These are phyloP conservation scores for Crucibulum parvulum DNA, from an alignment of 1,284 basidiomycete genomes.

Conservation along the genomic window DNA sequence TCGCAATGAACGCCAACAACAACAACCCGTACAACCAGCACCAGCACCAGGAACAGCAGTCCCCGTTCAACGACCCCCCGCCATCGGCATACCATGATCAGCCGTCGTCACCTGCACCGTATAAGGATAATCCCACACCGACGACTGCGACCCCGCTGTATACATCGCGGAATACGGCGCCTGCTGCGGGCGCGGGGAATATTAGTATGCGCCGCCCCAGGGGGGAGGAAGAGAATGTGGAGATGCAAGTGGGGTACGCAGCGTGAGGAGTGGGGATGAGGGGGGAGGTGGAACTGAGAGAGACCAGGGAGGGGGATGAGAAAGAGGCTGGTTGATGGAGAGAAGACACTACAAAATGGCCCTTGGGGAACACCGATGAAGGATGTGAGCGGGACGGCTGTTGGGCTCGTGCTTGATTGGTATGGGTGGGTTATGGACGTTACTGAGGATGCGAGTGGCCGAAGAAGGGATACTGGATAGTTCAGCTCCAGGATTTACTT, in stretches of 20 bases:
- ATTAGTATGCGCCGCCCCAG: constrained; percentile 19
- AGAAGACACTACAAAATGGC: no score
- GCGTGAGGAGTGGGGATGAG: no score
- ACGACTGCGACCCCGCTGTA: constrained; percentile 23
- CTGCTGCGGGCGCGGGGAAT: constrained; percentile 13
- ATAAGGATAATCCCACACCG: constrained; percentile 26
- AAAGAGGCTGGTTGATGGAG: no score
- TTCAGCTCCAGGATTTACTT: no score
- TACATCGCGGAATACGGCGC: constrained; percentile 10
- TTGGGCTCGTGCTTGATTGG: no score
- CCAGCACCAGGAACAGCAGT: constrained; percentile 2
- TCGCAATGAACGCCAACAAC: constrained; percentile 33
- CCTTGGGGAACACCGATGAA: no score
- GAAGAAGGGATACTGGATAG: no score
- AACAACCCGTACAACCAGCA: constrained; percentile 17
- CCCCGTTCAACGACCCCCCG: constrained; percentile 10
- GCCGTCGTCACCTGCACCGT: constrained; percentile 24
- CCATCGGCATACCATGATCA: constrained; percentile 33
- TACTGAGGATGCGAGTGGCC: no score
- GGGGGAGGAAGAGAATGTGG: constrained; percentile 30
- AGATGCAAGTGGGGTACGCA: constrained; percentile 32
- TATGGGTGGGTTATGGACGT: no score
- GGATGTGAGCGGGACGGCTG: no score
- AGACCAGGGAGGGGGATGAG: no score
- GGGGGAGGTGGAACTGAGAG: no score